Base-by-base conservation (phyloP, 2,329 filamentous ascomycete species). In the Aspergillus unguis region DNA sequence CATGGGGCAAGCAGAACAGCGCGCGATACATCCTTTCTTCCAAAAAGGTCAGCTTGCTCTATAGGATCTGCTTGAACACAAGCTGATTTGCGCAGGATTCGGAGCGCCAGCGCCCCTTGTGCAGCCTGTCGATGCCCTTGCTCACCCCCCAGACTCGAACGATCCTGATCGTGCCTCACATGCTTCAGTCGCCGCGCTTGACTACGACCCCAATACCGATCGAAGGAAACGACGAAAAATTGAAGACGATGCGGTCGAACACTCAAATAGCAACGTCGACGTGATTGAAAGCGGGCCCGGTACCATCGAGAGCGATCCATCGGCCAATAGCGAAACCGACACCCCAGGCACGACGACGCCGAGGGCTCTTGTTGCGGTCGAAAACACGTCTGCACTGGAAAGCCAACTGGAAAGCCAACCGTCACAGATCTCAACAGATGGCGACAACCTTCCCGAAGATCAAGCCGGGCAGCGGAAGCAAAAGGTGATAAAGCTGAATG, bases 1-100 rank as follows among this genome's bases (percentile, higher is more conserved):
- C 57, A 74, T 74, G 70, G 70, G 63, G 58, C 68, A 68, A 51
- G 60, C 64, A 58, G 68, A 70, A 55, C 67, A 70, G 58, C 69
- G 64, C 45, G 65, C 64, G 45, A 63, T 75, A 50, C 71, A 74
- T 59, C 71, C 72, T 25, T 75, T 75, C 54, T 74, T 75, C 54
- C 62, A 60, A 56, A 68, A 67, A 68, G 68, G 74, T 75, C 49
- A 58, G 58, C 54, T 25, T 28, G 28, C 44, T 26, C 33, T 45
- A 48, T 37, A n/a, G 36, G 11, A n/a, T 33, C 9, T n/a, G n/a
- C 35, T 40, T 23, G 26, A 17, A 47, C 43, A 29, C 28, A 43
- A 50, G 42, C 56, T 61, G 26, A 61, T 53, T 2, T 10, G n/a
- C 31, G 37, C 48, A 68, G 65, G 64, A 33, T 50, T 58, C 35